Percentiles rank a stretch among this genome's conserved stretches.
Conservation (phyloP, 106 monocot species). For the Apostasia shenzhenica region DNA sequence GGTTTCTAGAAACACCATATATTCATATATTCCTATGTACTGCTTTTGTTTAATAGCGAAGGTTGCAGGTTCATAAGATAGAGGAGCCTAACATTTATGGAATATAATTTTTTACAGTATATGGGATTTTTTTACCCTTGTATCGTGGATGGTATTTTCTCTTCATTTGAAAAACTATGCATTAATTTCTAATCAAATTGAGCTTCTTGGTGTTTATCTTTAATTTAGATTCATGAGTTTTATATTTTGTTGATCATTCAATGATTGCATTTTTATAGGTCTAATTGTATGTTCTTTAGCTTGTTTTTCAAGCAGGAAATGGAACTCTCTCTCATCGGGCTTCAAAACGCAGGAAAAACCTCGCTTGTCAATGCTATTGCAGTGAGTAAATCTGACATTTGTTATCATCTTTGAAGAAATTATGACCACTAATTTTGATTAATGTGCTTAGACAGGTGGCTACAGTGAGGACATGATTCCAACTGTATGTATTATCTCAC, state of each 20-base stretch:
- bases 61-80: too few relatives aligned
- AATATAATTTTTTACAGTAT: not conserved
- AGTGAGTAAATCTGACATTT: constrained; percentile 34
- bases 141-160: too few relatives aligned
- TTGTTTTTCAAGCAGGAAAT: constrained; percentile 98
- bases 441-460: constrained; percentile 68
- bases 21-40: too few relatives aligned
- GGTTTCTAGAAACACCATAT: too few relatives aligned
- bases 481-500: constrained; percentile 54
- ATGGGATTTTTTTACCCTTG: not conserved
- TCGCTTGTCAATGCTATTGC: constrained; percentile 95
- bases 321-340: constrained; percentile 91
- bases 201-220: not conserved
- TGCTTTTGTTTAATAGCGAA: too few relatives aligned
- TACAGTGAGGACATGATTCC: constrained; percentile 99
- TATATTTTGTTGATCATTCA: too few relatives aligned
- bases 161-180: not conserved
- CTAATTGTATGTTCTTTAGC: constrained; percentile 30
- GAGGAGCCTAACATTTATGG: too few relatives aligned
- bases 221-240: too few relatives aligned
- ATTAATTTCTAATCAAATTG: not conserved
- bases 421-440: constrained; percentile 1
- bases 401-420: constrained; percentile 1
- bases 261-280: not conserved
- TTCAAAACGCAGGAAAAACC: constrained; percentile 98